These are phyloP conservation scores for Synura sp. DNA, from an alignment of 352 stramenopile species.

Conservation along the genomic window DNA sequence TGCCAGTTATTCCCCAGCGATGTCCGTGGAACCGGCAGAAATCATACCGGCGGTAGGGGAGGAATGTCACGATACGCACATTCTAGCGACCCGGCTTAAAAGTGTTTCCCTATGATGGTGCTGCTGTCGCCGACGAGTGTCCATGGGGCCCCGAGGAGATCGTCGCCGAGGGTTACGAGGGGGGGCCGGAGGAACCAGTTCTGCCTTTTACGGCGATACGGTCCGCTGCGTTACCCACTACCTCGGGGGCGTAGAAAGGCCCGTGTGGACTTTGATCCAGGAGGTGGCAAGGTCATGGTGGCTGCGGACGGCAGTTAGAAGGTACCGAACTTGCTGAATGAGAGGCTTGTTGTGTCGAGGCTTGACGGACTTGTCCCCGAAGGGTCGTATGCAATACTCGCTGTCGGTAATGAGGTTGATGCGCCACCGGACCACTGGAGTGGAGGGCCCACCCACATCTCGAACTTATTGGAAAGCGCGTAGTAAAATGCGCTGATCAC, in stretches of 20 bases:
- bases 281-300: not conserved
- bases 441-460: not conserved
- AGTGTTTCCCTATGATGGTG: too few species aligned
- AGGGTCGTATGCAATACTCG: not conserved
- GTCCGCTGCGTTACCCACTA: not conserved
- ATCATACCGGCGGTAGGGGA: too few species aligned
- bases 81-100: too few species aligned
- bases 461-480: not conserved
- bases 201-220: not conserved
- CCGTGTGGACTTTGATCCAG: too few species aligned
- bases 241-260: not conserved
- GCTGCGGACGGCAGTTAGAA: not conserved
- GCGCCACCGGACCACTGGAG: too few species aligned
- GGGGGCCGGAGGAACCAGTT: not conserved
- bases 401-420: not conserved
- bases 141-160: too few species aligned
- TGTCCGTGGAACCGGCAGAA: too few species aligned
- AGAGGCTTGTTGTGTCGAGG: not conserved
- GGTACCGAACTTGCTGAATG: not conserved
- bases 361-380: conserved; percentile 11
- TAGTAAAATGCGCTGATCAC: too few species aligned
- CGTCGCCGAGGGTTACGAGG: too few species aligned
- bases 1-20: too few species aligned
- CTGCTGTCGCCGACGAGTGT: too few species aligned
- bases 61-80: too few species aligned